Evolutionary conservation across 148 eudicot species (phyloP).

Genomic region (Cornus suecica): DNA sequence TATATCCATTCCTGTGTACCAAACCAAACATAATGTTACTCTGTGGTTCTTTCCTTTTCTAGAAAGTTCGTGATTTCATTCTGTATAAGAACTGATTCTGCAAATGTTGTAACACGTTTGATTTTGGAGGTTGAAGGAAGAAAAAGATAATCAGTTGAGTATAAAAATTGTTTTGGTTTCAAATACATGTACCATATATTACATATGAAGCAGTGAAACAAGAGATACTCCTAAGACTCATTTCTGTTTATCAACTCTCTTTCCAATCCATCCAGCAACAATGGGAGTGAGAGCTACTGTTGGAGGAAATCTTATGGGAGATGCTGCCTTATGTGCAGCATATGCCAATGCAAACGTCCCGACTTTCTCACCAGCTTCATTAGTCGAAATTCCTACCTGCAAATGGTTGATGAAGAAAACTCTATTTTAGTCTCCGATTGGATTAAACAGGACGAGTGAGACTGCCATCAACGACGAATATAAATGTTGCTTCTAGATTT

Average conservation of each 20-base stretch:
- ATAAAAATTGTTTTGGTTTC: neutral
- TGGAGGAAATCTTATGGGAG: conserved; percentile 96
- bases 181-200: neutral
- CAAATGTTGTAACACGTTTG: no score
- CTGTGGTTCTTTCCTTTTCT: no score
- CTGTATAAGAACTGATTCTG: no score
- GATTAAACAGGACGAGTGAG: no score
- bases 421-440: neutral
- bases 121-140: neutral
- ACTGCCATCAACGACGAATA: neutral
- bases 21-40: no score
- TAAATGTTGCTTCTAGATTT: neutral
- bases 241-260: conserved; percentile 59
- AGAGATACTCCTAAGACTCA: conserved; percentile 8
- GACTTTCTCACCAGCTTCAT: conserved; percentile 83
- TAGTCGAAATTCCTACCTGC: conserved; percentile 75
- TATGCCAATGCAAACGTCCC: conserved; percentile 99
- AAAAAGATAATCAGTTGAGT: neutral
- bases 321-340: conserved; percentile 97
- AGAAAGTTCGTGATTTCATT: no score
- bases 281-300: conserved; percentile 94
- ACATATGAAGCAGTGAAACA: neutral
- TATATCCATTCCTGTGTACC: no score
- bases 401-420: neutral
- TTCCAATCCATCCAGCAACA: conserved; percentile 90